Evolutionary conservation across 2,329 filamentous ascomycete species (phyloP).

Genomic region (Aspergillus sp.): DNA sequence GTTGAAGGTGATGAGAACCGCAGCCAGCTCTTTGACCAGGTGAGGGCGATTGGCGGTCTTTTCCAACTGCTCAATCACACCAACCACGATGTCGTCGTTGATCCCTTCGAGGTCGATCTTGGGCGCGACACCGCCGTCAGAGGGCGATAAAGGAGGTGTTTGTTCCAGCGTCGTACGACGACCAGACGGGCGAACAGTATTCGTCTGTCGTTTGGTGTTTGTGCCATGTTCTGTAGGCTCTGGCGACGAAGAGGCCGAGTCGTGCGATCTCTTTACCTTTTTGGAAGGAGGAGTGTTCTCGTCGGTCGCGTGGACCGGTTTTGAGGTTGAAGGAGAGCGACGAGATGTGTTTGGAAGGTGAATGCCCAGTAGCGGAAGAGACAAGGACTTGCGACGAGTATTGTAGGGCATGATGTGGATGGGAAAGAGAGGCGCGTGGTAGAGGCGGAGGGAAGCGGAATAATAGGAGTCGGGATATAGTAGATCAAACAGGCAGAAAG

Average conservation of each 20-base stretch:
- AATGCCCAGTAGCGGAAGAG: conserved; percentile 88
- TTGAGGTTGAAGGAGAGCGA: conserved; percentile 62
- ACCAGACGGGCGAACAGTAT: conserved; percentile 23
- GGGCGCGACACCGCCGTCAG: conserved; percentile 45
- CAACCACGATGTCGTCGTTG: conserved; percentile 93
- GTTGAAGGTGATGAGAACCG: conserved; percentile 72
- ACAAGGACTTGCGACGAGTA: conserved; percentile 93
- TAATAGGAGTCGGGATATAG: conserved; percentile 12
- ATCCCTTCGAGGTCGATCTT: conserved; percentile 80
- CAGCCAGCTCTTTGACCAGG: conserved; percentile 88
- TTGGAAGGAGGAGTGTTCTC: conserved; percentile 56
- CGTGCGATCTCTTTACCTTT: conserved; percentile 77
- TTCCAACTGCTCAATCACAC: conserved; percentile 82
- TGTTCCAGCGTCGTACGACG: conserved; percentile 61
- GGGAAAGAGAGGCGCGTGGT: background rate
- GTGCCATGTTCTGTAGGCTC: conserved; percentile 30
- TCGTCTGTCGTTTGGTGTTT: conserved; percentile 29
- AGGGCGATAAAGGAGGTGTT: conserved; percentile 78
- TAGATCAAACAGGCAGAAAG: conserved; percentile 14
- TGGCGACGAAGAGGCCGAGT: conserved; percentile 45
- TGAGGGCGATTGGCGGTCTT: conserved; percentile 90
- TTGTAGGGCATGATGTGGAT: conserved; percentile 77
- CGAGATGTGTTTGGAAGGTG: conserved; percentile 67
- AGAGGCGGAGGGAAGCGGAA: background rate
- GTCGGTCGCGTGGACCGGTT: conserved; percentile 61